Evolutionary conservation across 371 early-diverging fungal genomes (phyloP).

Genomic region (Syncephalastrum racemosum): DNA sequence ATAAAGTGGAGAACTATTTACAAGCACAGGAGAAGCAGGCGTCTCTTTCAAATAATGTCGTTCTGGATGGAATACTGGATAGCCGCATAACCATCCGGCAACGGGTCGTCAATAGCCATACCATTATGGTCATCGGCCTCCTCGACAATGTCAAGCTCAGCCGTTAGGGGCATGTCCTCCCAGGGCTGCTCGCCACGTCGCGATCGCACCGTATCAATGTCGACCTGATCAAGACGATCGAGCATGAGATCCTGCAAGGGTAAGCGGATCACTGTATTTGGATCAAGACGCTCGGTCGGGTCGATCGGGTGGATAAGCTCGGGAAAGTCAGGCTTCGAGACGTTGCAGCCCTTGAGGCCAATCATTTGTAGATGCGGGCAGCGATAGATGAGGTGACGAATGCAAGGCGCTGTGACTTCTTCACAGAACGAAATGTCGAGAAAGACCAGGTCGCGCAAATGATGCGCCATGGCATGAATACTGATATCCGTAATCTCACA

Average conservation of each 20-base stretch:
- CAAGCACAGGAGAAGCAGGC: not conserved
- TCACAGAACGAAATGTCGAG: slow-evolving; percentile 42
- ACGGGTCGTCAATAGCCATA: not conserved
- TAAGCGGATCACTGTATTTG: not conserved
- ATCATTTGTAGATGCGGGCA: slow-evolving; percentile 29
- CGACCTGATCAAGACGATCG: slow-evolving; percentile 9
- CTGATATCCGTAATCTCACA: slow-evolving; percentile 43
- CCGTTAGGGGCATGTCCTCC: not conserved
- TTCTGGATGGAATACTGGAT: no score
- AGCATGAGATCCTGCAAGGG: slow-evolving; percentile 5
- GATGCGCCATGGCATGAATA: slow-evolving; percentile 22
- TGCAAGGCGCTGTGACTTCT: slow-evolving; percentile 21
- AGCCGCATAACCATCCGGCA: not conserved
- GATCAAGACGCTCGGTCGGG: not conserved
- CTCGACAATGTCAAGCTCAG: not conserved
- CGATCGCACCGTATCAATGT: slow-evolving; percentile 1
- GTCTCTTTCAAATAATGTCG: no score
- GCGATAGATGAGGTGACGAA: slow-evolving; percentile 26
- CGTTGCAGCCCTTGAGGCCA: slow-evolving; percentile 37
- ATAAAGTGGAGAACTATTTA: not conserved
- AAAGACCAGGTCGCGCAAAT: slow-evolving; percentile 24
- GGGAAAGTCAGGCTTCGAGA: slow-evolving; percentile 27
- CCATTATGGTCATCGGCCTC: not conserved
- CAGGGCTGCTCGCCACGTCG: not conserved
- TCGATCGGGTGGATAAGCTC: slow-evolving; percentile 17